phyloP scores from a whole-genome alignment of 2,329 filamentous ascomycete species.

The Raffaelea arxii region DNA sequence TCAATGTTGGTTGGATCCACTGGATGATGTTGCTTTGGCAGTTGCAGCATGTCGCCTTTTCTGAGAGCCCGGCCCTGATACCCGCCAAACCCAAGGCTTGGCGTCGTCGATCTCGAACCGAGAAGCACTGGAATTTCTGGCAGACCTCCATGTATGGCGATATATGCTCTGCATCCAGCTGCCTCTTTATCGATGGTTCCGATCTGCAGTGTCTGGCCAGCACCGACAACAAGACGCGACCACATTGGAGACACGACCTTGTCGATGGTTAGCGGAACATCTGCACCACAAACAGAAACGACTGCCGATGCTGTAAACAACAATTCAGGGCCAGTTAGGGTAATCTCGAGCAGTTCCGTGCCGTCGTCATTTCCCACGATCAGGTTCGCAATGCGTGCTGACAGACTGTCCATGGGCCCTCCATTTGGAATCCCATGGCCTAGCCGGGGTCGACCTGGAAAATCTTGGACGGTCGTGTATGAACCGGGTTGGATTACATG shows the following conservation, averaged over 20 bases:
- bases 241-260: slow-evolving; percentile 41
- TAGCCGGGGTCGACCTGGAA: slow-evolving; percentile 43
- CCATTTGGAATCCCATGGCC: slow-evolving; percentile 49
- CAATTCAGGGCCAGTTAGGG: slow-evolving; percentile 48
- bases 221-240: slow-evolving; percentile 35
- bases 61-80: slow-evolving; percentile 46
- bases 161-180: slow-evolving; percentile 39
- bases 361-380: slow-evolving; percentile 45
- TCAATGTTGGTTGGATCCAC: not conserved
- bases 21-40: slow-evolving; percentile 14
- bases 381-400: slow-evolving; percentile 47
- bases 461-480: slow-evolving; percentile 25
- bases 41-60: slow-evolving; percentile 41
- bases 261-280: slow-evolving; percentile 41
- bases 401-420: slow-evolving; percentile 53
- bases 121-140: slow-evolving; percentile 42
- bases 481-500: slow-evolving; percentile 23
- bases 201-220: not conserved
- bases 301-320: slow-evolving; percentile 43
- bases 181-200: not conserved
- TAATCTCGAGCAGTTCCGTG: slow-evolving; percentile 49
- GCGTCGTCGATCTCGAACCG: slow-evolving; percentile 45
- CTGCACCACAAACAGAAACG: slow-evolving; percentile 46
- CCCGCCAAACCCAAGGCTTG: slow-evolving; percentile 44
- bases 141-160: slow-evolving; percentile 37